These are phyloP conservation scores for Hanseniaspora vineae DNA, from an alignment of 805 yeast genomes.

Conservation along the genomic window DNA sequence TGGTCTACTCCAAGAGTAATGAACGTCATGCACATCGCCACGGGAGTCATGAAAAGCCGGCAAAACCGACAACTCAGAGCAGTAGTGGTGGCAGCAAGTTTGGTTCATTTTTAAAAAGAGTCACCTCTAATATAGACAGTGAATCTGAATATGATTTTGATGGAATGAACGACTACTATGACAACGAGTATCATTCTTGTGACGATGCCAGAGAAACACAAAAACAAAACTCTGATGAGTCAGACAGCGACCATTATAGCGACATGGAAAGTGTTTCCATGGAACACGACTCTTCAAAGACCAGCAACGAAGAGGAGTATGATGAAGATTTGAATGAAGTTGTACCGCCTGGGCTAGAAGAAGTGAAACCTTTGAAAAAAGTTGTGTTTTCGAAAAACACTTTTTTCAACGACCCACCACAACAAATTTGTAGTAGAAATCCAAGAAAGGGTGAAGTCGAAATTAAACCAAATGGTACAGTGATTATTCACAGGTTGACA, in stretches of 20 bases:
- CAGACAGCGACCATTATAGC: not conserved
- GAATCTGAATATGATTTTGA: conserved; percentile 5
- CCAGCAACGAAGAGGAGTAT: no score
- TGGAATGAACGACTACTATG: conserved; percentile 6
- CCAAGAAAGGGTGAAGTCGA: conserved; percentile 80
- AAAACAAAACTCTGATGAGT: not conserved
- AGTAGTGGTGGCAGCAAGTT: conserved; percentile 12
- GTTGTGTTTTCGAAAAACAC: conserved; percentile 72
- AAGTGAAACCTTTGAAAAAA: conserved; percentile 35
- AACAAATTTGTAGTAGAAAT: conserved; percentile 69
- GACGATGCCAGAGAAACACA: not conserved
- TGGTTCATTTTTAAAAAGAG: conserved; percentile 23
- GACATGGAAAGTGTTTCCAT: no score
- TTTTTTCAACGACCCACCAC: conserved; percentile 75
- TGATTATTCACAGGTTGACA: conserved; percentile 37
- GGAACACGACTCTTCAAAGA: no score
- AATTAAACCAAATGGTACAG: conserved; percentile 38
- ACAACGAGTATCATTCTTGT: conserved; percentile 1
- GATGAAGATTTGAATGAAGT: no score
- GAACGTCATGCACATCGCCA: no score
- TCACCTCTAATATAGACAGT: conserved; percentile 15
- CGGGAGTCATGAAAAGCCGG: not conserved
- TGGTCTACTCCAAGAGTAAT: no score
- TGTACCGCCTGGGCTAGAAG: conserved; percentile 28
- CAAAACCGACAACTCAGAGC: not conserved